Base-by-base conservation (phyloP, 192 early-diverging fungal species). In the Cetraspora pellucida region DNA sequence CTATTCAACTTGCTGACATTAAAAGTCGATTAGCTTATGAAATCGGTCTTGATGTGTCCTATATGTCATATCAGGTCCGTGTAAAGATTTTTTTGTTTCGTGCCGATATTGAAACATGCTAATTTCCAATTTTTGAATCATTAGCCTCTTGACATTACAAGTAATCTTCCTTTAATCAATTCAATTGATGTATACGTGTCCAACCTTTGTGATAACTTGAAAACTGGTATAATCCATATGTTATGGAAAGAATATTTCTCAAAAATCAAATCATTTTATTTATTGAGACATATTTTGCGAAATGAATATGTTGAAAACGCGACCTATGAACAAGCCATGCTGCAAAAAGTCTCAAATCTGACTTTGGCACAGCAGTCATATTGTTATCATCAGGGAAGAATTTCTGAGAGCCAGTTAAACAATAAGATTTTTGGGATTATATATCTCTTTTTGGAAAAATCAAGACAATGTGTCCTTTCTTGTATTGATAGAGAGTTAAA, bases 331-430 rank as follows among this genome's bases (percentile, higher is more conserved):
- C 54, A 74, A 16, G 54, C 78, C 3, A 46, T 72, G 45, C 49
- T 61, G 4, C 47, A 70, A 1, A 85, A 81, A 46, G 37, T 80
- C 10, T 80, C 74, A 7, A 74, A 75, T 9, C 63, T 83, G 72
- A 75, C 81, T 43, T 44, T 69, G 21, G 55, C 80, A 28, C 84
- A 90, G 59, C 80, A 86, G 72, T 87, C 85, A 17, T 82, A 80
- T 61, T 43, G 74, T 60, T 84, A 81, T 60, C 74, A 79, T 16
- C 65, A 79, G 50, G 77, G 77, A 17, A 80, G 77, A 28, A 47
- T 90, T 17, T 79, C 75, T 13, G 85, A 85, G 23, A 76, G 54
- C 28, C 81, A 88, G 61, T 50, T 88, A 16, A 75, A 57, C 14
- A 85, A 90, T 76, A 78, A 81, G 1, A 77, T 80, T 23, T 73